Conservation (phyloP, 2,329 filamentous ascomycete species). For the Proliferodiscus dingleyae region DNA sequence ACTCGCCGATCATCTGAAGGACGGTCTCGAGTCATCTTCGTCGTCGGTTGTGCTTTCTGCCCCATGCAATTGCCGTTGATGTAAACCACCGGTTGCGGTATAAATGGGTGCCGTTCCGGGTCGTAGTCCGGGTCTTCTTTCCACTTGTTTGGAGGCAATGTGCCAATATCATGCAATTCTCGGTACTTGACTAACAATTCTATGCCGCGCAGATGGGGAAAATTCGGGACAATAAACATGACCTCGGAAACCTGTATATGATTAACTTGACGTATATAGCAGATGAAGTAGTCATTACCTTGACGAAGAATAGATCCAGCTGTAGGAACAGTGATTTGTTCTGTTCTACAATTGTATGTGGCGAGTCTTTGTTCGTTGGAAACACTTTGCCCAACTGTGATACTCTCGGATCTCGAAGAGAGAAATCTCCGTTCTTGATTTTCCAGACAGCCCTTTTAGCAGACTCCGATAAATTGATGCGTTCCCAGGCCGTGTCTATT, state of each 20-base stretch:
- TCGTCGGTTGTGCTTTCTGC: slow-evolving; percentile 45
- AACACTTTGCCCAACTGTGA: slow-evolving; percentile 51
- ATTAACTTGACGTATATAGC: slow-evolving; percentile 19
- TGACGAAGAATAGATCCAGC: slow-evolving; percentile 63
- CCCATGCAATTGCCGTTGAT: slow-evolving; percentile 49
- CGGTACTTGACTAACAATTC: slow-evolving; percentile 54
- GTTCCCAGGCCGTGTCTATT: slow-evolving; percentile 55
- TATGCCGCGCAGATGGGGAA: slow-evolving; percentile 53
- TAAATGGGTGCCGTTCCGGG: slow-evolving; percentile 48
- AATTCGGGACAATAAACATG: slow-evolving; percentile 51
- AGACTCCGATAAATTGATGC: slow-evolving; percentile 45
- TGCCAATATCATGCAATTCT: slow-evolving; percentile 35
- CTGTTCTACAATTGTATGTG: slow-evolving; percentile 15
- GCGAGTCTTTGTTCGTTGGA: slow-evolving; percentile 30
- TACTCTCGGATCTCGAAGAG: slow-evolving; percentile 45
- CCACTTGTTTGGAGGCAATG: slow-evolving; percentile 42
- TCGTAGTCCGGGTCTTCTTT: slow-evolving; percentile 52
- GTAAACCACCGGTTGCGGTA: slow-evolving; percentile 54
- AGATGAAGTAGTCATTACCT: slow-evolving; percentile 40
- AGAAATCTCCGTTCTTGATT: slow-evolving; percentile 51
- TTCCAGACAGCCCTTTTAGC: slow-evolving; percentile 58
- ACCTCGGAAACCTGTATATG: slow-evolving; percentile 52
- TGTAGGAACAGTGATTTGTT: slow-evolving; percentile 38
- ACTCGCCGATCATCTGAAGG: slow-evolving; percentile 52
- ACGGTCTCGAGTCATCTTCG: slow-evolving; percentile 42